Conservation (phyloP, 163 green algal genomes). For the Coccomyxa subellipsoidea region DNA sequence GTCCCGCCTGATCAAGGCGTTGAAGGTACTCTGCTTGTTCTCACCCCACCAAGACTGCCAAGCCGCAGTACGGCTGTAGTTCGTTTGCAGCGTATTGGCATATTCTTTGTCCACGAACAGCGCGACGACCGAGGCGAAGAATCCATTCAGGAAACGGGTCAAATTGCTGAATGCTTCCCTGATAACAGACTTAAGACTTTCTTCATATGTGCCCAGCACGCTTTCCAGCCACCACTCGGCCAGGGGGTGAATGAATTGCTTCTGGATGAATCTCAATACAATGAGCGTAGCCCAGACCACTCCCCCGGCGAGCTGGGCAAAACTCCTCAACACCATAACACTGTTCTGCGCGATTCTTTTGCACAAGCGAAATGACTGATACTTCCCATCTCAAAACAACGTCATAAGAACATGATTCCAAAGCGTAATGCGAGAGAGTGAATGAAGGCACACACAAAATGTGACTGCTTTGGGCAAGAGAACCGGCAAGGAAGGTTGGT, state of each 20-base stretch:
- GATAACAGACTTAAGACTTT: constrained; percentile 46
- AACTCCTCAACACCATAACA: background rate
- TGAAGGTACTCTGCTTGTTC: constrained; percentile 45
- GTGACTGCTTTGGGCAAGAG: no score
- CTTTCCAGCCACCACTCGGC: constrained; percentile 45
- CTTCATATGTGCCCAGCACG: constrained; percentile 53
- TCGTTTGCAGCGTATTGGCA: background rate
- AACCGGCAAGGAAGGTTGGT: background rate
- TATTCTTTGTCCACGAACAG: background rate
- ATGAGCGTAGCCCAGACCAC: background rate
- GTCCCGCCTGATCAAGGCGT: constrained; percentile 45
- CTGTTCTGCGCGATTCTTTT: no score
- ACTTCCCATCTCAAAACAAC: no score
- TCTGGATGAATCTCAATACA: constrained; percentile 17
- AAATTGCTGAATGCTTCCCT: constrained; percentile 45
- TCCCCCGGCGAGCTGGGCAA: background rate
- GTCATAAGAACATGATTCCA: no score
- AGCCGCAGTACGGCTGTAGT: constrained; percentile 8
- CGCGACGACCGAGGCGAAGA: constrained; percentile 33
- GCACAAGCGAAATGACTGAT: no score
- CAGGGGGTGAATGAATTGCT: constrained; percentile 37
- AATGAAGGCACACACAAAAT: no score
- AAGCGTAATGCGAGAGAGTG: no score
- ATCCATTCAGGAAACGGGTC: constrained; percentile 44
- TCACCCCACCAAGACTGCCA: constrained; percentile 38